phyloP scores from a whole-genome alignment of 805 yeast genomes.

The Diddensiella transvaalensis region DNA sequence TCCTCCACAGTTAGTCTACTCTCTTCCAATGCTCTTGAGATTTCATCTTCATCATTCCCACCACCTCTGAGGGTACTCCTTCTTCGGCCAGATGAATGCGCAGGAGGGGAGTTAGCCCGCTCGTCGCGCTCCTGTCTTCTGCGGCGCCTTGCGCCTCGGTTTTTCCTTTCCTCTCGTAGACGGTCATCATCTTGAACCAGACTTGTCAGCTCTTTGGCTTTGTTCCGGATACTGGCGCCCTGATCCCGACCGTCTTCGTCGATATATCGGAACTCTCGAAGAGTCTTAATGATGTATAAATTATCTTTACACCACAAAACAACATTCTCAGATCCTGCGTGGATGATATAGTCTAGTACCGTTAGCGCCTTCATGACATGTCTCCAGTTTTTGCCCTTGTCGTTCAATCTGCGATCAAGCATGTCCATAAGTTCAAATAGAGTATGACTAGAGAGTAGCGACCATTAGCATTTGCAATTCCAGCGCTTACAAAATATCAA shows the following conservation, averaged over 20 bases:
- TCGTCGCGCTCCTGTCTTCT: slow-evolving; percentile 14
- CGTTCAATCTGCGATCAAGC: slow-evolving; percentile 86
- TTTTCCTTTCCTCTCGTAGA: slow-evolving; percentile 62
- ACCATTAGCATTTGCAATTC: background rate
- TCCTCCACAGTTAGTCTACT: slow-evolving; percentile 80
- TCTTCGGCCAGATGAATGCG: slow-evolving; percentile 10
- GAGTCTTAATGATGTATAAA: slow-evolving; percentile 79
- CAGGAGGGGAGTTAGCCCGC: slow-evolving; percentile 1
- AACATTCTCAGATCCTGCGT: slow-evolving; percentile 82
- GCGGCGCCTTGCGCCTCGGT: slow-evolving; percentile 28
- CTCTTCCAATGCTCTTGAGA: slow-evolving; percentile 76
- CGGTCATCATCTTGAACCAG: slow-evolving; percentile 79
- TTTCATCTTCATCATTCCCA: slow-evolving; percentile 56
- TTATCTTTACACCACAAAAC: slow-evolving; percentile 91
- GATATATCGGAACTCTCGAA: slow-evolving; percentile 80
- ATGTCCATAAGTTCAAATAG: slow-evolving; percentile 90
- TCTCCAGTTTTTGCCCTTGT: slow-evolving; percentile 96
- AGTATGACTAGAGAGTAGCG: slow-evolving; percentile 47
- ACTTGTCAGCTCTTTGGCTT: slow-evolving; percentile 85
- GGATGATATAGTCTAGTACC: slow-evolving; percentile 80
- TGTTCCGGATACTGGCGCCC: slow-evolving; percentile 82
- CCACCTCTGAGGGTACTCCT: slow-evolving; percentile 2
- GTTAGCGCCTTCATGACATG: slow-evolving; percentile 91
- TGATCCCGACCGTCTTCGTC: slow-evolving; percentile 81
- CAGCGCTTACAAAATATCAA: slow-evolving; percentile 4